Evolutionary conservation across 169 alveolate species (phyloP).

Genomic region (Babesia bovis): DNA sequence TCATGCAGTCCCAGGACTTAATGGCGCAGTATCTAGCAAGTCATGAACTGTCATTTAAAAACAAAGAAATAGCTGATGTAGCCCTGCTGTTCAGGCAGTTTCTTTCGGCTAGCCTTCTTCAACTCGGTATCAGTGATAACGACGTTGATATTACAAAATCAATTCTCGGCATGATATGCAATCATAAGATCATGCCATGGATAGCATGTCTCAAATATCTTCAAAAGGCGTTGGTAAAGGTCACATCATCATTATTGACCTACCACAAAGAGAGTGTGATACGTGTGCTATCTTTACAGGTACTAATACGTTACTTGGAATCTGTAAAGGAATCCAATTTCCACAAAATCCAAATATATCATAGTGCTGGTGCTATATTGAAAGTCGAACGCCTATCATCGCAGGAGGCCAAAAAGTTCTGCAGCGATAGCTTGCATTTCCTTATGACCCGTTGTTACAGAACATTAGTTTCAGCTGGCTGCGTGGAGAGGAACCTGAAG

Average conservation of each 20-base stretch:
- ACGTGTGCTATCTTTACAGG: slow-evolving; percentile 22
- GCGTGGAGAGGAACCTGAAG: slow-evolving; percentile 32
- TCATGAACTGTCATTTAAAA: slow-evolving; percentile 3
- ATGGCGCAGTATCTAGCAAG: slow-evolving; percentile 11
- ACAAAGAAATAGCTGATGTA: slow-evolving; percentile 17
- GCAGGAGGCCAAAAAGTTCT: slow-evolving; percentile 10
- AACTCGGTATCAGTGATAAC: slow-evolving; percentile 33
- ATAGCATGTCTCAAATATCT: slow-evolving; percentile 19
- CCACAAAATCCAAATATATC: slow-evolving; percentile 30
- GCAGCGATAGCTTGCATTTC: slow-evolving; percentile 35
- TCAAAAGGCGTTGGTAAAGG: slow-evolving; percentile 31
- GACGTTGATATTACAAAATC: slow-evolving; percentile 39
- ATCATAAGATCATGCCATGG: slow-evolving; percentile 38
- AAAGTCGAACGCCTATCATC: slow-evolving; percentile 34
- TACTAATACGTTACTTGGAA: slow-evolving; percentile 34
- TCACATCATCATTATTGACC: slow-evolving; percentile 42
- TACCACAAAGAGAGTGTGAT: slow-evolving; percentile 25
- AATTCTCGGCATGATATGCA: slow-evolving; percentile 6
- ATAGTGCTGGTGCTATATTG: slow-evolving; percentile 3
- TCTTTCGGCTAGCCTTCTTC: slow-evolving; percentile 36
- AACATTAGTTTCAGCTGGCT: slow-evolving; percentile 26
- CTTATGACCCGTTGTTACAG: slow-evolving; percentile 43
- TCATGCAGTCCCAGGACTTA: slow-evolving; percentile 1
- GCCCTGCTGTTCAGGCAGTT: slow-evolving; percentile 33
- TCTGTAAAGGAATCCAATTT: slow-evolving; percentile 23